Base-by-base conservation (phyloP, 177 flowering plant species). In the Vitis hybrid region DNA sequence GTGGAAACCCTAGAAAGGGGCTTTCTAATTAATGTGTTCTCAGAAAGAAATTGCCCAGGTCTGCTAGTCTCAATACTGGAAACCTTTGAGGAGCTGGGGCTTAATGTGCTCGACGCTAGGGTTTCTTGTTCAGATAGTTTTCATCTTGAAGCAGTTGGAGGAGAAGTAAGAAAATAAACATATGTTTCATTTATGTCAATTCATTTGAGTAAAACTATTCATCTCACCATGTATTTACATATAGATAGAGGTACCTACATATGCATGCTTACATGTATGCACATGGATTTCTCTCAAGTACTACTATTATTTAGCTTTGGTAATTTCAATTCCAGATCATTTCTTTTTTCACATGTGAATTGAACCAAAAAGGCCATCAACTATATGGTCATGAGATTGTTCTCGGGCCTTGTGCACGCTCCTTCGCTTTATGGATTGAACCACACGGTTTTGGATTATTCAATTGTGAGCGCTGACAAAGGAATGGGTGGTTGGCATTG, bases 1-100 rank as follows among this genome's bases (percentile, higher is more conserved):
- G 94, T 91, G 35, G 88, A 90, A 85, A 82, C 87, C 72, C 82
- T 88, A 76, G 88, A 87, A 49, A 90, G 79, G 71, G 90, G 97
- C 11, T 87, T 87, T 66, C 80, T 76, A 15, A 82, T 91, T 14
- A 90, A 86, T 64, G 88, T 91, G 56, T 80, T 72, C 9, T 85
- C 85, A 17, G 84, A 82, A 56, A 83, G 70, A 75, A 84, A 80
- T 72, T 83, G 86, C 68, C 89, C 90, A 0, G 97, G 94, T n/a
- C 72, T 90, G 83, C 90, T 91, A 11, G 92, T 90, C n/a, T 82
- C 82, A 35, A 76, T 90, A 64, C 70, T 91, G 27, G 90, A 86
- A 75, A 87, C 89, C 8, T 88, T 91, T 70, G 94, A 91, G 13
- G 92, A 87, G 48, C 76, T 91, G 63, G 92, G 94, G 0, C 90